Evolutionary conservation across 257 asterid genomes (phyloP).

Genomic region (Capsicum chinense): DNA sequence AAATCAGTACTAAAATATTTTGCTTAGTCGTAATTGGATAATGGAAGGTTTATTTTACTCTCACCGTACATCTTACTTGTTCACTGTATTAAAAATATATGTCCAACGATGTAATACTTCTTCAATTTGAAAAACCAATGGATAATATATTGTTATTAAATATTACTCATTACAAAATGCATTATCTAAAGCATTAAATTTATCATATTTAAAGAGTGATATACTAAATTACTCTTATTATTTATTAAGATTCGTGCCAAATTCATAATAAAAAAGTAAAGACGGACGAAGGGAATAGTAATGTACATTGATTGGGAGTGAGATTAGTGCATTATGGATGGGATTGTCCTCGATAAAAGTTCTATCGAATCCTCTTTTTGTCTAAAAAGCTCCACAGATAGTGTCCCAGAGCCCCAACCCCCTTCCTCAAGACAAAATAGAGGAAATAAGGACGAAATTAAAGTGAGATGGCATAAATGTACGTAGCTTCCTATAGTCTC

Average conservation of each 20-base stretch:
- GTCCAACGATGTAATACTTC: too few species aligned
- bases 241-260: too few species aligned
- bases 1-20: too few species aligned
- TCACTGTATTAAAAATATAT: too few species aligned
- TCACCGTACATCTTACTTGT: too few species aligned
- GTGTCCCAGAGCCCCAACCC: not conserved
- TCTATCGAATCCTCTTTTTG: not conserved
- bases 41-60: not conserved
- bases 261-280: too few species aligned
- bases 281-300: not conserved
- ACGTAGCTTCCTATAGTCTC: not conserved
- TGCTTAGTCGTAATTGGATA: not conserved
- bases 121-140: too few species aligned
- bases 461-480: not conserved
- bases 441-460: not conserved
- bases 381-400: not conserved
- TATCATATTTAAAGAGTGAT: too few species aligned
- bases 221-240: too few species aligned
- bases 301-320: not conserved
- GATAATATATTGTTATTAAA: too few species aligned
- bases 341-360: not conserved
- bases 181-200: too few species aligned
- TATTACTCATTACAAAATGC: too few species aligned
- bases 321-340: not conserved
- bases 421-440: not conserved